phyloP scores from a whole-genome alignment of 495 filamentous ascomycete species.

The Xanthoparmelia taractica region DNA sequence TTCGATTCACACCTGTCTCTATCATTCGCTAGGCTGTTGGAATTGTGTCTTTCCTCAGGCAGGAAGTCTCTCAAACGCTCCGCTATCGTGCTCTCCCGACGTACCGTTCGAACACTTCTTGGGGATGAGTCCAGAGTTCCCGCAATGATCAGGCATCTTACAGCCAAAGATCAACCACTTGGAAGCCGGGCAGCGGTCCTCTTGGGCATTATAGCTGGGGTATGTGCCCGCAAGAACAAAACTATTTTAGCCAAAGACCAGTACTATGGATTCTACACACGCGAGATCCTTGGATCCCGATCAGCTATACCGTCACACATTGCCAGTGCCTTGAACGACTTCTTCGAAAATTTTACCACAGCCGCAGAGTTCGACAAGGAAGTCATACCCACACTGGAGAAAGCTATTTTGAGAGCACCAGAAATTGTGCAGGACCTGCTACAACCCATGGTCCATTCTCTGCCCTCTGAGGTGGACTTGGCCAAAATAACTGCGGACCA shows the following conservation, averaged over 20 bases:
- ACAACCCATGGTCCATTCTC: slow-evolving; percentile 55
- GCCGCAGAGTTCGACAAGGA: slow-evolving; percentile 67
- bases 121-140: slow-evolving; percentile 39
- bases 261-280: slow-evolving; percentile 70
- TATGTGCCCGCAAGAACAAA: slow-evolving; percentile 60
- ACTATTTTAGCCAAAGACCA: slow-evolving; percentile 58
- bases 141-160: slow-evolving; percentile 38
- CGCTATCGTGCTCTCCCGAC: slow-evolving; percentile 62
- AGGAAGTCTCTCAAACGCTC: slow-evolving; percentile 54
- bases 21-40: slow-evolving; percentile 59
- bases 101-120: slow-evolving; percentile 64
- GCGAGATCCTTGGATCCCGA: slow-evolving; percentile 78
- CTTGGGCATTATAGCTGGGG: slow-evolving; percentile 78
- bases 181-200: slow-evolving; percentile 35
- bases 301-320: slow-evolving; percentile 63
- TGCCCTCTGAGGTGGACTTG: slow-evolving; percentile 66
- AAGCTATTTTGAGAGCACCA: slow-evolving; percentile 77
- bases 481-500: slow-evolving; percentile 60
- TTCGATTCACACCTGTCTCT: slow-evolving; percentile 56
- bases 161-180: slow-evolving; percentile 48
- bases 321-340: slow-evolving; percentile 66
- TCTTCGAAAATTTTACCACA: slow-evolving; percentile 69
- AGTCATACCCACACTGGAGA: slow-evolving; percentile 74
- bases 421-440: slow-evolving; percentile 81
- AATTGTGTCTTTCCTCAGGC: slow-evolving; percentile 56